phyloP scores from a whole-genome alignment of 2,329 filamentous ascomycete genomes.

The Aurifilum marmelostoma region DNA sequence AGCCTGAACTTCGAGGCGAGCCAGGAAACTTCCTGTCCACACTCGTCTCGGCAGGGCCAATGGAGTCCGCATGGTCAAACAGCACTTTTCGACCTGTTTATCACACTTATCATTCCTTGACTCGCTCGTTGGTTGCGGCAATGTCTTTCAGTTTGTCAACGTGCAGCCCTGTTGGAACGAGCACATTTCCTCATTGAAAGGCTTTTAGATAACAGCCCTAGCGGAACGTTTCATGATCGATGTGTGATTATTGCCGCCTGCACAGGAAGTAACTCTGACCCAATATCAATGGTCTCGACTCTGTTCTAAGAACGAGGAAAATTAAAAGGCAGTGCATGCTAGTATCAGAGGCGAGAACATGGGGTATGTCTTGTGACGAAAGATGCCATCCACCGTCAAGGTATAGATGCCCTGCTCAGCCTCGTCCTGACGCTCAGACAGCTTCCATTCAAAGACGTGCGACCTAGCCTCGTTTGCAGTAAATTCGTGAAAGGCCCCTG shows the following conservation, averaged over 20 bases:
- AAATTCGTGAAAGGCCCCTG: background rate
- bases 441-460: background rate
- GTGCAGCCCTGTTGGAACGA: background rate
- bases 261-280: too few relatives aligned
- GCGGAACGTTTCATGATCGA: background rate
- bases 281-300: too few relatives aligned
- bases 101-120: background rate
- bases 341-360: background rate
- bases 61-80: background rate
- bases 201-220: too few relatives aligned
- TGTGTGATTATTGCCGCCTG: background rate
- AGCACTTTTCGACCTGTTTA: background rate
- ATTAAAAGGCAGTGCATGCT: too few relatives aligned
- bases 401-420: background rate
- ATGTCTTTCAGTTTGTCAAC: background rate
- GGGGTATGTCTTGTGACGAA: background rate
- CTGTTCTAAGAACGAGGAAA: background rate
- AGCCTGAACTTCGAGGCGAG: too few relatives aligned
- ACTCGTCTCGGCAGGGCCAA: background rate
- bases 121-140: background rate
- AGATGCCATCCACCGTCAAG: background rate
- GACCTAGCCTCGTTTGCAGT: background rate
- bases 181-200: background rate
- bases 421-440: constrained; percentile 2
- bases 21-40: too few relatives aligned